Evolutionary conservation across 2,329 filamentous ascomycete species (phyloP), one percentile per base, ranked within the genome.

Genomic region (Neocatenulostroma microsporum): DNA sequence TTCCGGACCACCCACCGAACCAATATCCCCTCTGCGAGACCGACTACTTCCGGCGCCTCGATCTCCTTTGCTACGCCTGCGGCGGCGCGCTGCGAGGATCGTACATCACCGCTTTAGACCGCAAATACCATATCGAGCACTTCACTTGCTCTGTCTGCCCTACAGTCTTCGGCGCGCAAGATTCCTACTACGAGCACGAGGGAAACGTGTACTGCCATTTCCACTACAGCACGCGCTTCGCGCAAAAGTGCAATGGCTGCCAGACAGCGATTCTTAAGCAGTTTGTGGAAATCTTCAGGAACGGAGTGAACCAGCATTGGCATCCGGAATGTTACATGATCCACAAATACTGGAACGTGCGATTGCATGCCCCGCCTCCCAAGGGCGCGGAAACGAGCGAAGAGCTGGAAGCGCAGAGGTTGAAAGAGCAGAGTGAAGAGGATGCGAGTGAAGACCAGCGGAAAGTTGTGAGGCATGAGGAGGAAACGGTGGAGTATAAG

Each of bases 321-420:
- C 91, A 98, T 58, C 91, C 91, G 2, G 91, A 98, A 63, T 98
- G 91, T 63, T 98, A 98, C 64, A 98, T 98, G 91, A 98, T 98
- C 45, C 91, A 98, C 67, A 98, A 98, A 57, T 98, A 96, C 63
- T 98, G 91, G 91, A 98, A 96, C 58, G 91, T 98, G 41, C 80
- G 91, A 34, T 70, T 98, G 24, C 64, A 68, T 43, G 53, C 55
- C 3, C 38, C 51, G n/a, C 46, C 53, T 7, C 61, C 63, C 4
- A 61, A 62, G 11, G 62, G 61, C 8, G 57, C 63, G 27, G 60
- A 62, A 17, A 51, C 59, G 27, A 21, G 28, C 7, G 42, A 51
- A 14, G 48, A 53, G 18, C 42, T 51, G 13, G 48, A 48, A 26
- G 28, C 44, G 15, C 49, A 54, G 36, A 29, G 42, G 15, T 11